These are phyloP conservation scores for Monilinia polystroma DNA, from an alignment of 2,329 filamentous ascomycete species.

Conservation along the genomic window DNA sequence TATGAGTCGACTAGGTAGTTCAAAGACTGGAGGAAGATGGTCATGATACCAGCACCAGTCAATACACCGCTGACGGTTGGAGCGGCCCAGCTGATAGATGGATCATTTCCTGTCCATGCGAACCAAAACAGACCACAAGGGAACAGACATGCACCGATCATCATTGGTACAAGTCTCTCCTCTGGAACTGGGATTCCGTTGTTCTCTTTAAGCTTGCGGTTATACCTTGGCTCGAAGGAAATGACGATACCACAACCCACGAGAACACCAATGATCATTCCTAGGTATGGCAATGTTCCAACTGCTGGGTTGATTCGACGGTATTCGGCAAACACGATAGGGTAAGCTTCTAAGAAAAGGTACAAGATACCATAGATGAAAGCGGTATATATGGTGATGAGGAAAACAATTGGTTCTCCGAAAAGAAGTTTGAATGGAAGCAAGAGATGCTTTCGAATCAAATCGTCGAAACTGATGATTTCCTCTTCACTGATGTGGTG, in stretches of 20 bases:
- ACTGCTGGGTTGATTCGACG: constrained; percentile 41
- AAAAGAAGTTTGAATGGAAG: constrained; percentile 56
- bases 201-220: constrained; percentile 45
- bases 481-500: constrained; percentile 40
- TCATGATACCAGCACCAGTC: constrained; percentile 60
- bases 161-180: constrained; percentile 44
- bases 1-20: constrained; percentile 32
- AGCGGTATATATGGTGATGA: constrained; percentile 51
- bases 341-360: constrained; percentile 50
- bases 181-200: constrained; percentile 41
- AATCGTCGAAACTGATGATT: constrained; percentile 43
- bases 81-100: constrained; percentile 42
- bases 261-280: constrained; percentile 61
- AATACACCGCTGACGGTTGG: constrained; percentile 45
- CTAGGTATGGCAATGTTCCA: constrained; percentile 39
- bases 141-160: constrained; percentile 43
- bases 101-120: constrained; percentile 43
- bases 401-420: constrained; percentile 59
- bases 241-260: constrained; percentile 63
- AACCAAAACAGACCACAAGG: constrained; percentile 43
- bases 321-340: constrained; percentile 46
- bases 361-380: constrained; percentile 54
- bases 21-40: constrained; percentile 50
- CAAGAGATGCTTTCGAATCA: constrained; percentile 34
- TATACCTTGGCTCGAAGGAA: constrained; percentile 62